Conservation (phyloP, 2,329 filamentous ascomycete species). For the Colletotrichum tabaci region DNA sequence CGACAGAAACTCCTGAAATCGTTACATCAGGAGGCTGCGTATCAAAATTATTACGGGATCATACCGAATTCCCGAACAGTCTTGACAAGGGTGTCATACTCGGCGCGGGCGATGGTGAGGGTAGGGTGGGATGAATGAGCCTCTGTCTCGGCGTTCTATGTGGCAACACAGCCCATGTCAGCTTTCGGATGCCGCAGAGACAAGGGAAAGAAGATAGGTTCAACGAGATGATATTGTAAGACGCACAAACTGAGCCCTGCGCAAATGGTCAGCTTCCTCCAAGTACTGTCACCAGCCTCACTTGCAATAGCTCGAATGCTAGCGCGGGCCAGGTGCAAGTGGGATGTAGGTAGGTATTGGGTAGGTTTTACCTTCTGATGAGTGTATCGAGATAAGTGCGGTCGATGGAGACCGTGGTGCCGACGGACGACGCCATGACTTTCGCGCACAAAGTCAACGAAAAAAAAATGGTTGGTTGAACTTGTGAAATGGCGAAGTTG, state of each 20-base stretch:
- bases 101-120: conserved; percentile 70
- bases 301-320: not conserved
- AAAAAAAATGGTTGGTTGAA: not conserved
- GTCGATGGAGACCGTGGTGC: conserved; percentile 60
- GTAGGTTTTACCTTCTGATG: conserved; percentile 68
- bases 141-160: conserved; percentile 44
- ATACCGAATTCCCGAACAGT: conserved; percentile 69
- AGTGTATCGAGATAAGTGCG: conserved; percentile 74
- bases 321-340: not conserved
- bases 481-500: conserved; percentile 11
- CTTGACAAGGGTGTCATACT: conserved; percentile 73
- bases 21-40: not conserved
- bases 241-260: conserved; percentile 51
- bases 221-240: not conserved
- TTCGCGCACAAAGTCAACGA: conserved; percentile 5
- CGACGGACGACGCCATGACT: conserved; percentile 46
- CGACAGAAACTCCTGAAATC: not conserved
- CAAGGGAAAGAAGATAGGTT: not conserved
- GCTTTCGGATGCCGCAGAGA: not conserved
- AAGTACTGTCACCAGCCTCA: not conserved
- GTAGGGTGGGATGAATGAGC: conserved; percentile 47
- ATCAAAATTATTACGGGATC: conserved; percentile 36
- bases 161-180: not conserved
- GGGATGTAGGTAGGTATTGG: conserved; percentile 8
- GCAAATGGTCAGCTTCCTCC: conserved; percentile 20